These are phyloP conservation scores for Trametes coccinea DNA, from an alignment of 768 basidiomycete genomes.

Conservation along the genomic window DNA sequence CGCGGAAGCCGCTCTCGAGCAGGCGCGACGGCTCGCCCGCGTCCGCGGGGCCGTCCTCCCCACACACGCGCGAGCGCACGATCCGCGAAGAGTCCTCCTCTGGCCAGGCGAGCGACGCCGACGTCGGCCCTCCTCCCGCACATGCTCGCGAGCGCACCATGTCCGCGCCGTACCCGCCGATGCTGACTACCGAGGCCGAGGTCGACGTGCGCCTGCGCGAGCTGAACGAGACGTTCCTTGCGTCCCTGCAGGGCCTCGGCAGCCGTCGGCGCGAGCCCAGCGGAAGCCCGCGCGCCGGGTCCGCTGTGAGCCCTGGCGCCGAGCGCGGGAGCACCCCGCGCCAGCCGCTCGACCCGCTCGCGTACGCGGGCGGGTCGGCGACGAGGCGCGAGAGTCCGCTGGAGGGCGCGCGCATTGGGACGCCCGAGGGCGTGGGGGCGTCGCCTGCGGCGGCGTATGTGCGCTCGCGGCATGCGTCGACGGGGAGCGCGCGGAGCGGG, in stretches of 20 bases:
- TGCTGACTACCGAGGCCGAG: conserved; percentile 66
- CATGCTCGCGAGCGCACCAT: conserved; percentile 25
- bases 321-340: background rate
- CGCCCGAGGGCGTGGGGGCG: conserved; percentile 4
- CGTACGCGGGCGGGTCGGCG: background rate
- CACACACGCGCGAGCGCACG: conserved; percentile 11
- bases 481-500: conserved; percentile 39
- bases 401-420: conserved; percentile 1
- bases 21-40: conserved; percentile 20
- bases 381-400: conserved; percentile 8
- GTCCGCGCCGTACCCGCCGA: conserved; percentile 41
- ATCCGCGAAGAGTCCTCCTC: conserved; percentile 2
- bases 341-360: conserved; percentile 3
- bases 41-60: background rate
- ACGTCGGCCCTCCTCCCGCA: background rate
- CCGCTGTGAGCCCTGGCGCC: background rate
- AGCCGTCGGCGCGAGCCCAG: conserved; percentile 33
- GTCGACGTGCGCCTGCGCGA: conserved; percentile 62
- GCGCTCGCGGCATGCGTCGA: conserved; percentile 33
- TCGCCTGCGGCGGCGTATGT: conserved; percentile 23
- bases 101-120: conserved; percentile 10
- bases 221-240: conserved; percentile 71
- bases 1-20: conserved; percentile 56
- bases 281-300: conserved; percentile 8
- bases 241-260: conserved; percentile 59